phyloP scores from a whole-genome alignment of 2,329 filamentous ascomycete genomes.

The Cucurbitaria berberidis region DNA sequence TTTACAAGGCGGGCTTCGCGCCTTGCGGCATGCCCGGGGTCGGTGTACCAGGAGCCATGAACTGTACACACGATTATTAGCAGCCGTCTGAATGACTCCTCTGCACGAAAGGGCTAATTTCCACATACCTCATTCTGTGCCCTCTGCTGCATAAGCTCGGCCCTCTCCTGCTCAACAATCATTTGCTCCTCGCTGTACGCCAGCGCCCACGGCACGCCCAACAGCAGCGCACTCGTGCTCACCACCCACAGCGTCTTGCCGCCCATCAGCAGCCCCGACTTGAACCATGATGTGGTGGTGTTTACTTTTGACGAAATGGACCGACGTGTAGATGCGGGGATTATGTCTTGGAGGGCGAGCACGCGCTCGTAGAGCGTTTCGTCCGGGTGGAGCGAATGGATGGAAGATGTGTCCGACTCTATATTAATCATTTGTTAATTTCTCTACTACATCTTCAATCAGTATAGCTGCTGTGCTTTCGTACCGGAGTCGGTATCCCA shows the following conservation, averaged over 20 bases:
- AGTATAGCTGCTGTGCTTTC: constrained; percentile 19
- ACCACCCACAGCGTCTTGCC: constrained; percentile 92
- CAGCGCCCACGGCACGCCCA: constrained; percentile 92
- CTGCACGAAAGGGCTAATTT: background rate
- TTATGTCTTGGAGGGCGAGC: constrained; percentile 77
- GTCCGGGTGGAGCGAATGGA: constrained; percentile 53
- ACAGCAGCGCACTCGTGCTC: constrained; percentile 83
- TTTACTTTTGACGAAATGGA: constrained; percentile 51
- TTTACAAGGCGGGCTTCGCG: constrained; percentile 47
- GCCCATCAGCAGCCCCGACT: constrained; percentile 69
- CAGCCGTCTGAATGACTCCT: background rate
- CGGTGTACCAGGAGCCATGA: constrained; percentile 42
- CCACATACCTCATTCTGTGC: constrained; percentile 70
- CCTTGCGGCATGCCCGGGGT: constrained; percentile 30
- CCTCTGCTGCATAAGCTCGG: constrained; percentile 93
- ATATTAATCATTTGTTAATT: constrained; percentile 56
- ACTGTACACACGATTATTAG: constrained; percentile 27
- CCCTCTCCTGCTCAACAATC: constrained; percentile 95
- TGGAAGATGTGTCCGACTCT: constrained; percentile 77
- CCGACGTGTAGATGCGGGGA: constrained; percentile 79
- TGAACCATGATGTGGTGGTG: constrained; percentile 63
- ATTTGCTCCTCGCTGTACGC: constrained; percentile 96
- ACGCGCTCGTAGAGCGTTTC: constrained; percentile 66
- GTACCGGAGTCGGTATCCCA: constrained; percentile 93
- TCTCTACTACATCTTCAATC: background rate